Conservation (phyloP, 805 yeast genomes). For the Candida broadrunensis region DNA sequence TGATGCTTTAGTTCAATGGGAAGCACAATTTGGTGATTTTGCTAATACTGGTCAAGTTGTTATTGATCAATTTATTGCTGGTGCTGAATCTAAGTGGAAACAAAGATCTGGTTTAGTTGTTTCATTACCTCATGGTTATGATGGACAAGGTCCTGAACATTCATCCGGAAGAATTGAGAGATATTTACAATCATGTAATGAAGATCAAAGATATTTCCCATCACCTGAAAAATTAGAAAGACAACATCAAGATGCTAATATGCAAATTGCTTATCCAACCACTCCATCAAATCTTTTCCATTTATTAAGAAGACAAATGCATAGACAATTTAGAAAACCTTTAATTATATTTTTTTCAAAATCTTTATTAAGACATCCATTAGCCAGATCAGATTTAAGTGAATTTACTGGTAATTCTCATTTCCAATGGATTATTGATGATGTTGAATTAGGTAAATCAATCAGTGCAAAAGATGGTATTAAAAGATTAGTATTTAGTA, state of each 20-base stretch:
- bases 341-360: constrained; percentile 86
- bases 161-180: constrained; percentile 97
- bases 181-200: constrained; percentile 92
- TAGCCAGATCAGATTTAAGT: constrained; percentile 79
- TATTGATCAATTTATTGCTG: constrained; percentile 92
- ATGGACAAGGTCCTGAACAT: constrained; percentile 99
- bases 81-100: constrained; percentile 98
- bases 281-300: constrained; percentile 98
- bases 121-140: constrained; percentile 98
- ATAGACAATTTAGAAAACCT: constrained; percentile 97
- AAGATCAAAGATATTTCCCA: constrained; percentile 95
- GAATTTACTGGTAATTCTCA: constrained; percentile 91
- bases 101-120: constrained; percentile 96
- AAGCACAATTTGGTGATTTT: constrained; percentile 99
- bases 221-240: constrained; percentile 81
- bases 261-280: constrained; percentile 97
- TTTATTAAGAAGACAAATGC: constrained; percentile 96
- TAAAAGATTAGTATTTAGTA: constrained; percentile 77
- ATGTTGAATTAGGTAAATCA: constrained; percentile 75
- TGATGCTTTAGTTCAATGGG: constrained; percentile 97
- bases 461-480: constrained; percentile 78
- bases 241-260: constrained; percentile 98
- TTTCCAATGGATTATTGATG: constrained; percentile 96
- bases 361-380: constrained; percentile 92
- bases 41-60: constrained; percentile 99